phyloP scores from a whole-genome alignment of 495 filamentous ascomycete genomes.

The Neurospora sp. region DNA sequence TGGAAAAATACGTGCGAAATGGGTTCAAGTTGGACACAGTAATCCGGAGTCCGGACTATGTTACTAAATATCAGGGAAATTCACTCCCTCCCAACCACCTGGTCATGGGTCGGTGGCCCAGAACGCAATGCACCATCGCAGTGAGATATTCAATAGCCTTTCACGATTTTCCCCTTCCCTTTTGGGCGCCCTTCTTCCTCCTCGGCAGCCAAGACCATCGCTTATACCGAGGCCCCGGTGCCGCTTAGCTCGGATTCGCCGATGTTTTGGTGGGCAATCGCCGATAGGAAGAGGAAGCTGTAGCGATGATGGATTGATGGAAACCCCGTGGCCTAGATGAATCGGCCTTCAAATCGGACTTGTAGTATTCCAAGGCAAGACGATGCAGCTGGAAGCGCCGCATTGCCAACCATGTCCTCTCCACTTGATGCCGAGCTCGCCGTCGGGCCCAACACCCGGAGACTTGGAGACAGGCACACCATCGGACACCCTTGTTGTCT shows the following conservation, averaged over 20 bases:
- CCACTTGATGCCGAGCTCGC: neutral
- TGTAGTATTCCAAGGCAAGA: neutral
- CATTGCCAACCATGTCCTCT: neutral
- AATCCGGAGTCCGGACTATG: neutral
- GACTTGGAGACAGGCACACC: neutral
- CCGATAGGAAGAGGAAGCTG: neutral
- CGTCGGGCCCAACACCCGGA: neutral
- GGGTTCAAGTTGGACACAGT: neutral
- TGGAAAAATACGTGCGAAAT: neutral
- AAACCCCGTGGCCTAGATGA: neutral
- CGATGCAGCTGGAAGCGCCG: neutral
- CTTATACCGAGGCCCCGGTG: neutral
- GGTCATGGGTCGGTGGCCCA: neutral
- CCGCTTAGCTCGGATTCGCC: neutral
- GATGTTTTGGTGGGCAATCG: neutral
- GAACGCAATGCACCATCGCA: neutral
- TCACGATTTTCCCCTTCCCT: neutral
- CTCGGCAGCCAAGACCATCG: neutral
- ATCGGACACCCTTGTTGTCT: neutral
- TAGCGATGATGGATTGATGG: neutral
- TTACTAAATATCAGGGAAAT: neutral
- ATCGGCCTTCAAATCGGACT: neutral
- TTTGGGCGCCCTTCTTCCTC: neutral
- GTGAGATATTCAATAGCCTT: neutral
- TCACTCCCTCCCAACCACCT: neutral